phyloP scores from a whole-genome alignment of 768 basidiomycete species.

The Polyporus arcularius region DNA sequence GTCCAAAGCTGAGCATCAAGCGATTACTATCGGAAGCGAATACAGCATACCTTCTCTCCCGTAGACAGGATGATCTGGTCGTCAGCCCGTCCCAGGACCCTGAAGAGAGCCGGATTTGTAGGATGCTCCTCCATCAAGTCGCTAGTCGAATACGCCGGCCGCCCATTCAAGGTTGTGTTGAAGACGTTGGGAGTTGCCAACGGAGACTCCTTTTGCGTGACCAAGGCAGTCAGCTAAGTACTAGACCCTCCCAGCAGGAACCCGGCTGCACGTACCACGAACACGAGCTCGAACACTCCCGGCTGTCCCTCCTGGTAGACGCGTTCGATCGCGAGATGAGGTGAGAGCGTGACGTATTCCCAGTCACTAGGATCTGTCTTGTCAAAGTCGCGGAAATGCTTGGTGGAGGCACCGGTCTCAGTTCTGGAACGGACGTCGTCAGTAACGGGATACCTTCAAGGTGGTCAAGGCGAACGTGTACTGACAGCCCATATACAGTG shows the following conservation, averaged over 20 bases:
- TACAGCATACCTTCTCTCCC: constrained; percentile 31
- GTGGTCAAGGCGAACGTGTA: background rate
- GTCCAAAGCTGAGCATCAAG: too few species aligned
- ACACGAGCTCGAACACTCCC: constrained; percentile 36
- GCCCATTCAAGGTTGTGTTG: constrained; percentile 26
- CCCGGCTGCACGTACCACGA: constrained; percentile 33
- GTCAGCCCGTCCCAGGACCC: constrained; percentile 43
- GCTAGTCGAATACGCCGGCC: constrained; percentile 37
- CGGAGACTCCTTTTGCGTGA: constrained; percentile 3
- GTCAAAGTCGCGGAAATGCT: background rate
- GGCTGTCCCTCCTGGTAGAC: constrained; percentile 34
- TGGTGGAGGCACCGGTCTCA: constrained; percentile 16
- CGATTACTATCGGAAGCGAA: too few species aligned
- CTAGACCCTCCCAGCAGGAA: background rate
- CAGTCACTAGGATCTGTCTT: constrained; percentile 22
- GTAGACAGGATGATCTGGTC: constrained; percentile 48
- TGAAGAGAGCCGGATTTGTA: constrained; percentile 36
- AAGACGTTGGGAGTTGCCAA: constrained; percentile 15
- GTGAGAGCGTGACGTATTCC: constrained; percentile 37
- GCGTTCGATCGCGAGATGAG: constrained; percentile 28
- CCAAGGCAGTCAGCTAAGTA: background rate
- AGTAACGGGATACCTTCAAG: background rate
- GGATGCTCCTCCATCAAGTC: constrained; percentile 46
- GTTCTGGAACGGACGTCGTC: background rate
- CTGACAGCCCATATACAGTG: constrained; percentile 40